Evolutionary conservation across 345 rosid genomes (phyloP).

Genomic region (Orychophragmus violaceus): DNA sequence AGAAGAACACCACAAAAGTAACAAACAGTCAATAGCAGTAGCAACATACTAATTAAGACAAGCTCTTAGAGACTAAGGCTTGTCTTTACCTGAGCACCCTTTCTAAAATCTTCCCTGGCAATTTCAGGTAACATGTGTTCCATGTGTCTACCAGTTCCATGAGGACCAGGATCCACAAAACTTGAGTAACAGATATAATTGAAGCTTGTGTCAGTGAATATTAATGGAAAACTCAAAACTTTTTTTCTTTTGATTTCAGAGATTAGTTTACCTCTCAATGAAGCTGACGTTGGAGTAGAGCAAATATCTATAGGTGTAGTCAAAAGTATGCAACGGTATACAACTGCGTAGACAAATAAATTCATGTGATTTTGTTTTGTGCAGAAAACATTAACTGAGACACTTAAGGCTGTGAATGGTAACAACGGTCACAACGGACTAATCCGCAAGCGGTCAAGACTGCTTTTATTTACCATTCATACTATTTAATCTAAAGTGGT

Average conservation of each 20-base stretch:
- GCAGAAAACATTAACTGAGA: neutral
- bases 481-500: too few relatives aligned
- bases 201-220: constrained; percentile 10
- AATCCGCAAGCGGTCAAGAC: too few relatives aligned
- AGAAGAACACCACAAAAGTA: neutral
- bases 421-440: too few relatives aligned
- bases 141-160: constrained; percentile 93
- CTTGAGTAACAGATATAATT: constrained; percentile 33
- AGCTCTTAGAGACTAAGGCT: constrained; percentile 5
- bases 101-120: constrained; percentile 79
- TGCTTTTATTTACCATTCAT: too few relatives aligned
- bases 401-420: too few relatives aligned
- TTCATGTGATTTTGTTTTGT: too few relatives aligned
- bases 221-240: neutral
- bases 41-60: neutral
- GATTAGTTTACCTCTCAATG: constrained; percentile 65
- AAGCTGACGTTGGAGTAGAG: constrained; percentile 76
- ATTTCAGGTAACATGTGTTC: constrained; percentile 93
- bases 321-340: constrained; percentile 76
- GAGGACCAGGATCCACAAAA: constrained; percentile 94
- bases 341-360: constrained; percentile 47
- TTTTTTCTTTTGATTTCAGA: neutral
- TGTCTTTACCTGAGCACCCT: constrained; percentile 90
- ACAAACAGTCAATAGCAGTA: neutral
- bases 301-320: constrained; percentile 77